Evolutionary conservation across 2,329 filamentous ascomycete species (phyloP).

Genomic region (Endothia cerciana): DNA sequence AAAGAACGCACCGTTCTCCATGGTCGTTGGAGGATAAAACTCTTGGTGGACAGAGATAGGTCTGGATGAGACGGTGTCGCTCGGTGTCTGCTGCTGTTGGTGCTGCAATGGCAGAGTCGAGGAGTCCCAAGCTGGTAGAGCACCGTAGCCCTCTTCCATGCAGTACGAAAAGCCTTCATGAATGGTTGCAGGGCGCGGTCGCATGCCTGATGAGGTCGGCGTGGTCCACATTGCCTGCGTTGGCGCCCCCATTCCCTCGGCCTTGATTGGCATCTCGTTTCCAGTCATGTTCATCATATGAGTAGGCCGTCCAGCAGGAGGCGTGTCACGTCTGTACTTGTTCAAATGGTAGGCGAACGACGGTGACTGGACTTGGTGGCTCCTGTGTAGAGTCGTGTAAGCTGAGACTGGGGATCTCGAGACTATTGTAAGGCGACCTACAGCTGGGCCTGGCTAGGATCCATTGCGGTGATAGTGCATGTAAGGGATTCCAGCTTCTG

Average conservation of each 20-base stretch:
- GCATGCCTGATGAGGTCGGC: slow-evolving; percentile 53
- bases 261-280: slow-evolving; percentile 52
- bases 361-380: slow-evolving; percentile 53
- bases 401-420: slow-evolving; percentile 39
- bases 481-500: slow-evolving; percentile 38
- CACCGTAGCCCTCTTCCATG: slow-evolving; percentile 56
- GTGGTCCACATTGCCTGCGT: slow-evolving; percentile 59
- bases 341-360: slow-evolving; percentile 53
- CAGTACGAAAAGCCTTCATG: slow-evolving; percentile 66
- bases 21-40: slow-evolving; percentile 54
- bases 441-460: slow-evolving; percentile 56
- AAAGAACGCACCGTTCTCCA: slow-evolving; percentile 52
- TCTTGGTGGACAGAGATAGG: slow-evolving; percentile 63
- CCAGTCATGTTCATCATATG: slow-evolving; percentile 55
- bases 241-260: slow-evolving; percentile 49
- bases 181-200: slow-evolving; percentile 61
- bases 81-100: slow-evolving; percentile 43
- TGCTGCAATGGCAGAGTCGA: slow-evolving; percentile 51
- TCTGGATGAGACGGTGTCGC: slow-evolving; percentile 55
- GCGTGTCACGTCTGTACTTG: slow-evolving; percentile 51
- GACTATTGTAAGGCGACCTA: slow-evolving; percentile 48
- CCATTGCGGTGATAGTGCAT: slow-evolving; percentile 49
- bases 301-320: slow-evolving; percentile 44
- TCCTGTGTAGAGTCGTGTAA: slow-evolving; percentile 46
- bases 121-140: slow-evolving; percentile 61